Base-by-base conservation (phyloP, 805 yeast genomes). In the Pachysolen tannophilus region DNA sequence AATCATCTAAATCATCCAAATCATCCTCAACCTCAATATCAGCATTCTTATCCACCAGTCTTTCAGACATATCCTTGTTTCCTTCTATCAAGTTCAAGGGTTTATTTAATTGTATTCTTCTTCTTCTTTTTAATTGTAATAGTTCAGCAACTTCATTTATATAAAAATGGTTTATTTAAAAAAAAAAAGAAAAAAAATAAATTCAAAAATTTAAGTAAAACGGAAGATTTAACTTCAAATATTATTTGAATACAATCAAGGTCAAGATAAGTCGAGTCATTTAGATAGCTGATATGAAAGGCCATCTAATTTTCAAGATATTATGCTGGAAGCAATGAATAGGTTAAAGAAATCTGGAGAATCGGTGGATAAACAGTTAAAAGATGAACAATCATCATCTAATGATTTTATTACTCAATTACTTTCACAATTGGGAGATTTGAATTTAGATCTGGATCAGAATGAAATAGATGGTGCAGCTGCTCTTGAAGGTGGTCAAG, bases 291-390 rank as follows among this genome's bases (percentile, higher is more conserved):
- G n/a, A n/a, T n/a, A n/a, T n/a, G n/a, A n/a, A n/a, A 46, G 40
- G 55, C 49, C 37, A 62, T 55, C 18, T 55, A 43, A 70, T 40
- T 79, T 88, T 51, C 81, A 84, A 49, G 72, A 72, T 40, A 83
- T 88, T 6, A 83, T 90, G 51, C 70, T 85, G 19, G 78, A 75
- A 37, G 85, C 97, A 0, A 70, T 87, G 63, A 76, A 78, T 48
- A 69, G 96, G 40, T 64, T 90, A 49, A 83, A 82, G 49, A 81
- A 75, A 41, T 77, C 83, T 19, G 86, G 87, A n/a, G 68, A 70
- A 28, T 70, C 69, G 34, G 78, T 84, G 18, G 92, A 85, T 41
- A 66, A 73, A 49, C 64, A 63, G 47, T 60, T 70, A 46, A 62
- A 70, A 28, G 53, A 44, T 17, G 60, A 56, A 20, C 46, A 55